These are phyloP conservation scores for Gelatoporia subvermispora DNA, from an alignment of 768 basidiomycete species.

Conservation along the genomic window DNA sequence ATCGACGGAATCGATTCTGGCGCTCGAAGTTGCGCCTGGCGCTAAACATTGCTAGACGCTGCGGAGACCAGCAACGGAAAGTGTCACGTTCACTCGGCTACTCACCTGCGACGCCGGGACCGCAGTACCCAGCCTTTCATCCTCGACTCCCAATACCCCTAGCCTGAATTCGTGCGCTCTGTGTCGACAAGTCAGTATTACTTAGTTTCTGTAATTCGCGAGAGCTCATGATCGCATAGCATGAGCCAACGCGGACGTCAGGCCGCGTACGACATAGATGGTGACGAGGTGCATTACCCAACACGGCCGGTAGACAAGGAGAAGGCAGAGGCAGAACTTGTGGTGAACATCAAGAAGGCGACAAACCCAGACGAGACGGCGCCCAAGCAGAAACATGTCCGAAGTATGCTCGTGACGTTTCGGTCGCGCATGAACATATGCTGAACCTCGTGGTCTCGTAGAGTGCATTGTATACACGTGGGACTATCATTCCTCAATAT, in stretches of 20 bases:
- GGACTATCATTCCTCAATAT: slow-evolving; percentile 97
- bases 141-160: no score
- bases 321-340: slow-evolving; percentile 92
- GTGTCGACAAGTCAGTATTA: no score
- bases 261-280: slow-evolving; percentile 60
- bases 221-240: no score
- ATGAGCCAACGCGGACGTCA: slow-evolving; percentile 14
- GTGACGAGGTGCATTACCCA: slow-evolving; percentile 85
- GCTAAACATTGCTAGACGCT: no score
- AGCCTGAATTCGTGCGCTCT: no score
- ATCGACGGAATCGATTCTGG: no score
- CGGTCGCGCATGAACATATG: not conserved
- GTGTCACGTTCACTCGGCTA: no score
- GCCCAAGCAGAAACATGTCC: slow-evolving; percentile 98
- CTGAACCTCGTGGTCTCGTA: slow-evolving; percentile 27
- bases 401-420: slow-evolving; percentile 60
- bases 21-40: no score
- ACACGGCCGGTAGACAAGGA: slow-evolving; percentile 98
- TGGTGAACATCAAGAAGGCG: slow-evolving; percentile 96
- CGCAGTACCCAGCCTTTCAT: no score
- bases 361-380: slow-evolving; percentile 93
- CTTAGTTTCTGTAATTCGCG: no score
- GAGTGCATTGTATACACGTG: slow-evolving; percentile 99
- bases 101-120: no score
- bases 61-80: no score